phyloP scores from a whole-genome alignment of 2,329 filamentous ascomycete species.

The Aschersonia sp. region DNA sequence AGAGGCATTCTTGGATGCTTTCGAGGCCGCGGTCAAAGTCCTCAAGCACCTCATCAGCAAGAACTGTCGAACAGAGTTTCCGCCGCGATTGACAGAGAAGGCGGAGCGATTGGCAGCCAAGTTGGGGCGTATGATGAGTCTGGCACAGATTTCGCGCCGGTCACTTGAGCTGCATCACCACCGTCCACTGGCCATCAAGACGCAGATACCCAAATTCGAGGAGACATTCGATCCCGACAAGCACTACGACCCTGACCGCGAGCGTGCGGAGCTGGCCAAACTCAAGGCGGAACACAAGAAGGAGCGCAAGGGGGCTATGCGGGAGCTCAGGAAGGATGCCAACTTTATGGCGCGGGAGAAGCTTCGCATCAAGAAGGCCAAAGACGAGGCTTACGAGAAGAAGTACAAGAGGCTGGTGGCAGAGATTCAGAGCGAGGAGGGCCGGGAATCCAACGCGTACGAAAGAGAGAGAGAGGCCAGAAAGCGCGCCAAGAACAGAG shows the following conservation, averaged over 20 bases:
- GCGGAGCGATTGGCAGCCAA: slow-evolving; percentile 27
- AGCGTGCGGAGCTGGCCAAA: slow-evolving; percentile 72
- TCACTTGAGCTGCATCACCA: slow-evolving; percentile 84
- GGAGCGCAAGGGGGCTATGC: slow-evolving; percentile 86
- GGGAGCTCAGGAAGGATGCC: slow-evolving; percentile 88
- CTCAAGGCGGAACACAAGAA: slow-evolving; percentile 84
- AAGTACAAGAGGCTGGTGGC: slow-evolving; percentile 87
- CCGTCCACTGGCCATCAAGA: slow-evolving; percentile 74
- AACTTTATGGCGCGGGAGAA: slow-evolving; percentile 87
- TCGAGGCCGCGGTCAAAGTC: slow-evolving; percentile 46
- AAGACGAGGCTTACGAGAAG: slow-evolving; percentile 86
- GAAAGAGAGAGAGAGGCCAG: slow-evolving; percentile 69
- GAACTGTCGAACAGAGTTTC: slow-evolving; percentile 34
- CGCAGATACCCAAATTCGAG: slow-evolving; percentile 86
- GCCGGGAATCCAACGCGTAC: slow-evolving; percentile 73
- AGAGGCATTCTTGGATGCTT: slow-evolving; percentile 64
- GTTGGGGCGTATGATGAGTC: slow-evolving; percentile 38
- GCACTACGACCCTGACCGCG: slow-evolving; percentile 92
- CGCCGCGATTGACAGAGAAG: slow-evolving; percentile 24
- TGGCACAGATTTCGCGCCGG: slow-evolving; percentile 52
- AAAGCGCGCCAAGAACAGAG: slow-evolving; percentile 44
- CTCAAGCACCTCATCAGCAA: slow-evolving; percentile 47
- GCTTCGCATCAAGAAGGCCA: slow-evolving; percentile 81
- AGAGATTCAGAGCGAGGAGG: slow-evolving; percentile 92
- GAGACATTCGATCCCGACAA: slow-evolving; percentile 86